Percentiles rank a stretch among this genome's conserved stretches.
Conservation (phyloP, 106 monocot species). For the Phalaenopsis equestris region DNA sequence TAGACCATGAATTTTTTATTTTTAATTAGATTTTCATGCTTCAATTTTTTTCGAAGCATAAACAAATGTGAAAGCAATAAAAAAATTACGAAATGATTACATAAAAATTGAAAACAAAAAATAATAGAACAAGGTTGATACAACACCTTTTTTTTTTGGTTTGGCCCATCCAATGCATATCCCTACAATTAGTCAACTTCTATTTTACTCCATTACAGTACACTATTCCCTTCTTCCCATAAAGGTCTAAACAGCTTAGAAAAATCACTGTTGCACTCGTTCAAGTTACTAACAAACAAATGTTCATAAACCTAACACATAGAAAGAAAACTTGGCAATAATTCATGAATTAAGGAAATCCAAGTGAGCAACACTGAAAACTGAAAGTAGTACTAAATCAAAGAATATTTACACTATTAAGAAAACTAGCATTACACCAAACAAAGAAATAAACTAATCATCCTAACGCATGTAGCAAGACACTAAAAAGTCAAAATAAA, state of each 20-base stretch:
- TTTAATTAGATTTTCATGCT: background rate
- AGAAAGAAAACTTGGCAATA: background rate
- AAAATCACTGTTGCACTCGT: background rate
- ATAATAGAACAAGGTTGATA: background rate
- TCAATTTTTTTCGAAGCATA: background rate
- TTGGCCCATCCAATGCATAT: background rate
- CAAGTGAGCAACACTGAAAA: background rate
- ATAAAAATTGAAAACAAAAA: too few species aligned
- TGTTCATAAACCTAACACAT: background rate
- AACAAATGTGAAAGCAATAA: background rate
- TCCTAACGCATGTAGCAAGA: background rate
- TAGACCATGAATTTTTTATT: background rate
- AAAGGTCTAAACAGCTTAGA: background rate
- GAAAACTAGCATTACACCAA: background rate
- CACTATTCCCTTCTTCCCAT: background rate
- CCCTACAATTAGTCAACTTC: background rate
- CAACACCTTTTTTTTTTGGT: background rate
- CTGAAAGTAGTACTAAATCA: background rate
- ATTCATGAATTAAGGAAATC: background rate
- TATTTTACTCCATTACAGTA: background rate
- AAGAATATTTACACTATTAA: background rate
- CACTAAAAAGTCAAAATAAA: background rate
- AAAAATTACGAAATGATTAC: background rate
- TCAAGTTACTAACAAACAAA: background rate
- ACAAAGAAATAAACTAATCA: background rate